Evolutionary conservation across 306 rosid genomes (phyloP).

Genomic region (Begonia masoniana): DNA sequence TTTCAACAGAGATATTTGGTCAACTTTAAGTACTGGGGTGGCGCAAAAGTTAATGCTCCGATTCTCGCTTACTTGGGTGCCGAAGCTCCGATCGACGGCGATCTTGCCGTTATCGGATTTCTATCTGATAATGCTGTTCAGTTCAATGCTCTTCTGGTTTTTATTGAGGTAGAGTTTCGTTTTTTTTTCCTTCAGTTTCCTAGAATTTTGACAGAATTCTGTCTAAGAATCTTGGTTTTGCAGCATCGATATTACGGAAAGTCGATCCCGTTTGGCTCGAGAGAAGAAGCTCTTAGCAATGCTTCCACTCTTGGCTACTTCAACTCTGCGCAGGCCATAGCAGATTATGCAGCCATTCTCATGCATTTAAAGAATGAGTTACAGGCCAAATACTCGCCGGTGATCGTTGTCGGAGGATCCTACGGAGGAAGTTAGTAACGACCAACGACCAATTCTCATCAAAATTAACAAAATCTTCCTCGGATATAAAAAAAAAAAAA

Average conservation of each 20-base stretch:
- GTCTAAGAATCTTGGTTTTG: not conserved
- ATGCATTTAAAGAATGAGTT: constrained; percentile 34
- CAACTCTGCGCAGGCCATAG: constrained; percentile 70
- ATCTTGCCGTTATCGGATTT: constrained; percentile 24
- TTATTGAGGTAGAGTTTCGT: constrained; percentile 41
- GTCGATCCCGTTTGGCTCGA: constrained; percentile 60
- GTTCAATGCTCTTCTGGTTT: constrained; percentile 49
- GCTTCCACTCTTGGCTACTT: constrained; percentile 52
- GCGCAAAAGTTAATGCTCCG: constrained; percentile 45
- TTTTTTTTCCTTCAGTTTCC: not conserved
- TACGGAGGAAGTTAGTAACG: constrained; percentile 73
- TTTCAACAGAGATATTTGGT: constrained; percentile 55
- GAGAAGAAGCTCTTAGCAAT: constrained; percentile 46
- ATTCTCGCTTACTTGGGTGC: constrained; percentile 54
- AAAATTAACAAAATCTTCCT: constrained; percentile 1
- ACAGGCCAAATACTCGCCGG: constrained; percentile 33
- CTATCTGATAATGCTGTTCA: constrained; percentile 41
- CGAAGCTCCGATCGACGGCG: constrained; percentile 33
- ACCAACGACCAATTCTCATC: not conserved
- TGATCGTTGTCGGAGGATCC: constrained; percentile 71
- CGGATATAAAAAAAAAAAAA: not conserved
- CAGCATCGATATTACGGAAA: constrained; percentile 72
- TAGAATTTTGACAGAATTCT: not conserved
- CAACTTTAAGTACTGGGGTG: constrained; percentile 58
- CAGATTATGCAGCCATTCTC: constrained; percentile 54